Evolutionary conservation across 768 basidiomycete genomes (phyloP).

Genomic region (Hypholoma fasciculare): DNA sequence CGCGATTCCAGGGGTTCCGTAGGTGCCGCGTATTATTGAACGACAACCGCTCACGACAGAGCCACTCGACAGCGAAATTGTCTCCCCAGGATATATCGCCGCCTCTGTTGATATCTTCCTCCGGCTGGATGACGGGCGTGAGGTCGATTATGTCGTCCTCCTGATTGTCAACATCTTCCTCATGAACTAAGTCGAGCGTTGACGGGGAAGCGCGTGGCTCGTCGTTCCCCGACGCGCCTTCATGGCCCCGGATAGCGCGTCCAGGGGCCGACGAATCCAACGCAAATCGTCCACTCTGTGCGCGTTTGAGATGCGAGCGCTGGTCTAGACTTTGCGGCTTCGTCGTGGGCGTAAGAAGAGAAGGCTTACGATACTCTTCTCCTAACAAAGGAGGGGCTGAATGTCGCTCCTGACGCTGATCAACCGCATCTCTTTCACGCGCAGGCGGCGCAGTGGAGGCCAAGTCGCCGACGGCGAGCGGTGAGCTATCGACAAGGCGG

Average conservation of each 20-base stretch:
- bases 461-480: background rate
- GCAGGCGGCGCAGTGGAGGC: background rate
- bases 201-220: background rate
- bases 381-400: slow-evolving; percentile 59
- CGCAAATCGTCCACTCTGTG: slow-evolving; percentile 26
- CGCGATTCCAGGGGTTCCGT: slow-evolving; percentile 93
- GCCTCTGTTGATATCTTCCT: slow-evolving; percentile 6
- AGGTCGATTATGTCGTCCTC: slow-evolving; percentile 5
- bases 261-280: slow-evolving; percentile 41
- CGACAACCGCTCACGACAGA: slow-evolving; percentile 67
- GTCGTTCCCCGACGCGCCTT: background rate
- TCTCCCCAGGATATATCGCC: slow-evolving; percentile 61
- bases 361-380: slow-evolving; percentile 32
- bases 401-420: slow-evolving; percentile 13
- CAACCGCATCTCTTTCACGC: background rate
- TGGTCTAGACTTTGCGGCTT: slow-evolving; percentile 33
- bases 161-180: background rate
- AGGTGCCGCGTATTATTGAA: slow-evolving; percentile 79
- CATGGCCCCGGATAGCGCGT: slow-evolving; percentile 29
- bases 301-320: background rate
- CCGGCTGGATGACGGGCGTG: slow-evolving; percentile 17
- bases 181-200: background rate
- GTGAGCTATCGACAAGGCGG: slow-evolving; percentile 45
- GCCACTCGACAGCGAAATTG: slow-evolving; percentile 83
- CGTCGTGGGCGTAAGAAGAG: slow-evolving; percentile 20